Percentiles rank a stretch among this genome's conserved stretches.
Conservation (phyloP, 192 early-diverging fungal species). For the Coemansia sp. region DNA sequence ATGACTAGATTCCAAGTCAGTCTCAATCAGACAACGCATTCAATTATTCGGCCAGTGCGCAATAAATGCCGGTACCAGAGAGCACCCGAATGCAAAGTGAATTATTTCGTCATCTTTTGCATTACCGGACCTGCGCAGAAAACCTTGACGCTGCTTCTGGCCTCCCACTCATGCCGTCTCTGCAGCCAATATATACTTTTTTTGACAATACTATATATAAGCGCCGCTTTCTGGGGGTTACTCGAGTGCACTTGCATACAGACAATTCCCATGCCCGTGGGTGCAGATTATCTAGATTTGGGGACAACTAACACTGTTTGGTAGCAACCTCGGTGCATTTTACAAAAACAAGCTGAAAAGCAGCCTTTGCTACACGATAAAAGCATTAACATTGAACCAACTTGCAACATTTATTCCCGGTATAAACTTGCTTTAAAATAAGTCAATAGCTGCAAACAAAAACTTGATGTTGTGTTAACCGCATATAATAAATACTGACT, state of each 20-base stretch:
- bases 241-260: not conserved
- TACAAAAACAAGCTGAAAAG: not conserved
- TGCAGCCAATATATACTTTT: conserved; percentile 6
- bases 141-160: not conserved
- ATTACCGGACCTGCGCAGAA: not conserved
- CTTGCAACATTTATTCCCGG: not conserved
- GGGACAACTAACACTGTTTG: not conserved
- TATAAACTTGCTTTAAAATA: not conserved
- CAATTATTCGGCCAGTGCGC: not conserved
- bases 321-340: not conserved
- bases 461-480: no score
- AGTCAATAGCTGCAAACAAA: not conserved
- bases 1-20: not conserved
- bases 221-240: conserved; percentile 1
- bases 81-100: not conserved
- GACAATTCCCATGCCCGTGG: not conserved
- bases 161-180: not conserved
- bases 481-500: no score
- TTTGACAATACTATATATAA: not conserved
- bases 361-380: not conserved
- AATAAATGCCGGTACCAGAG: not conserved
- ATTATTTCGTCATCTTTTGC: not conserved
- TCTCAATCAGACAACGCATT: not conserved
- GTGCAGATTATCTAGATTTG: conserved; percentile 1
- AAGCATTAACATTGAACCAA: not conserved